Conservation (phyloP, 2,329 filamentous ascomycete genomes). For the Aureobasidium pullulans region DNA sequence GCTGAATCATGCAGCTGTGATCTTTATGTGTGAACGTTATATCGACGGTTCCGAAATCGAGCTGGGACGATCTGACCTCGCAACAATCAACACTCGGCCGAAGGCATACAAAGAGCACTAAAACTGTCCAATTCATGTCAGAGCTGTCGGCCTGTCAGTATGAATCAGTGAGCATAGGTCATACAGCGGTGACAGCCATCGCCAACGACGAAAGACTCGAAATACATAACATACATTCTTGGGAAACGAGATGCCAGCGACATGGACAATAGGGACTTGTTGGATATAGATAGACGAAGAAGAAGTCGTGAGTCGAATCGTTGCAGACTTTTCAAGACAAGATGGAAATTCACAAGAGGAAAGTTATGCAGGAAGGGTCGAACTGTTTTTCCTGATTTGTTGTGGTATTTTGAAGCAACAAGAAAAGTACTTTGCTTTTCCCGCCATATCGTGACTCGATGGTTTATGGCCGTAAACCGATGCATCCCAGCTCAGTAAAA, state of each 20-base stretch:
- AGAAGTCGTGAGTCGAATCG: neutral
- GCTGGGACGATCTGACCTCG: neutral
- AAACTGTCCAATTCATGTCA: neutral
- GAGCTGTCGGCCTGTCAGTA: neutral
- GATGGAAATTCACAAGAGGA: neutral
- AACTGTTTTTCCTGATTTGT: constrained; percentile 13
- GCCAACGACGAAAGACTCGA: too few relatives aligned
- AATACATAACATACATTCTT: too few relatives aligned
- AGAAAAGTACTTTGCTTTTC: constrained; percentile 11
- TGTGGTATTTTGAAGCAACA: constrained; percentile 14
- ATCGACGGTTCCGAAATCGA: neutral
- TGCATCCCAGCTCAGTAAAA: constrained; percentile 15
- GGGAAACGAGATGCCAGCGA: too few relatives aligned
- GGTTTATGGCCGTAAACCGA: constrained; percentile 6
- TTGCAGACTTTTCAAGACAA: neutral
- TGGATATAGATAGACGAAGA: too few relatives aligned
- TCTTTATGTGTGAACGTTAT: neutral
- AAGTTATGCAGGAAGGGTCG: constrained; percentile 8
- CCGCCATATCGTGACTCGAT: constrained; percentile 13
- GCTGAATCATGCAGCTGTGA: neutral
- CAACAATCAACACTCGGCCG: neutral
- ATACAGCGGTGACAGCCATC: too few relatives aligned
- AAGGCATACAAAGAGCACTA: neutral
- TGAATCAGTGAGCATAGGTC: too few relatives aligned
- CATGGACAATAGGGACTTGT: too few relatives aligned